A percentile compares a stretch with the other conserved stretches of the same genome.
Conservation (phyloP, 1,284 basidiomycete genomes). For the Abortiporus biennis region DNA sequence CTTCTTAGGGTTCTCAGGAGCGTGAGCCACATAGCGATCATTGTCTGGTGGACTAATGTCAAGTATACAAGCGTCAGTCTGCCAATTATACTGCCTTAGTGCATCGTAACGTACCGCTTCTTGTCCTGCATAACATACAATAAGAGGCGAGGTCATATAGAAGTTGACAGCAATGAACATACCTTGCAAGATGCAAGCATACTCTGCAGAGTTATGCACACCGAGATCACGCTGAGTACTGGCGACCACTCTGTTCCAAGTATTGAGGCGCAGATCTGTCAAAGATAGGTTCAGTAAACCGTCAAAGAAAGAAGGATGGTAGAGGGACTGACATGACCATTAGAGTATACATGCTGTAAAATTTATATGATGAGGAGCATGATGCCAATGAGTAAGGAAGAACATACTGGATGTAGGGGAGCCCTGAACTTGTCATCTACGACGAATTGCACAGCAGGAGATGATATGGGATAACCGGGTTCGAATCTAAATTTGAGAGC, state of each 20-base stretch:
- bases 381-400: constrained; percentile 8
- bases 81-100: constrained; percentile 7
- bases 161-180: constrained; percentile 11
- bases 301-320: neutral
- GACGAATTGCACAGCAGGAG: constrained; percentile 80
- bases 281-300: constrained; percentile 11
- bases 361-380: constrained; percentile 4
- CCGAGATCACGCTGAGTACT: constrained; percentile 69
- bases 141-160: constrained; percentile 5
- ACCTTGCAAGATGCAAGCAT: constrained; percentile 88
- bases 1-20: constrained; percentile 88
- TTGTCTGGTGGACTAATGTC: constrained; percentile 68
- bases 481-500: constrained; percentile 77
- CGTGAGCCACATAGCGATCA: constrained; percentile 69
- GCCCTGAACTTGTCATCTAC: constrained; percentile 53
- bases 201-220: constrained; percentile 80
- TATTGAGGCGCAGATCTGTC: constrained; percentile 78
- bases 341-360: constrained; percentile 76
- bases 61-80: neutral
- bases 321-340: constrained; percentile 62
- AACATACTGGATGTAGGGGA: constrained; percentile 69
- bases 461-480: constrained; percentile 68
- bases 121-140: constrained; percentile 45
- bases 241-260: constrained; percentile 84
- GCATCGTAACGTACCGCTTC: constrained; percentile 46